Base-by-base conservation (phyloP, 2,329 filamentous ascomycete genomes). In the Corynespora cassiicola region DNA sequence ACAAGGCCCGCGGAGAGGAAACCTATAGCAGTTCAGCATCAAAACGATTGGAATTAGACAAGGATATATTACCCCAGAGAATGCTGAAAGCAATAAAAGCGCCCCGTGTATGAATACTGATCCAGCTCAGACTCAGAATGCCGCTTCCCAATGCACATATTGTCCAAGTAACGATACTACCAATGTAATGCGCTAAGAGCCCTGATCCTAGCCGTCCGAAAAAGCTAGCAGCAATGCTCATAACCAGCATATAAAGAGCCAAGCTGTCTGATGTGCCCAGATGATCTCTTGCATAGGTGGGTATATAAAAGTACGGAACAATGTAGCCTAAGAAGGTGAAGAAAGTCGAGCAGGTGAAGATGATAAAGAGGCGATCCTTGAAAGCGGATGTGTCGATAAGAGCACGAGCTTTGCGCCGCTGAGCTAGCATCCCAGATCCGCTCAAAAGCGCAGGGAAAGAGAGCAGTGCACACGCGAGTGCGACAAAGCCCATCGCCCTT, bases 1-100 rank as follows among this genome's bases (percentile, higher is more conserved):
- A 69, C 65, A 1, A 69, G 50, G n/a, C 52, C 63, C 0, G 63
- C 64, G 0, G 66, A 69, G 35, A 65, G 58, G 42, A 69, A 69
- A 1, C 65, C 63, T 68, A 15, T 4, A n/a, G 3, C 3, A 7
- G 11, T 23, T 42, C 7, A 43, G 33, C 15, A 23, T 9, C 7
- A 3, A n/a, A n/a, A n/a, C n/a, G n/a, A n/a, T n/a, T n/a, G n/a
- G n/a, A n/a, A n/a, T n/a, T n/a, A n/a, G n/a, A n/a, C n/a, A n/a
- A n/a, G n/a, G n/a, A n/a, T n/a, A n/a, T n/a, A n/a, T 24, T 52
- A 65, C 65, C 65, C 64, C 64, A 69, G 4, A 69, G 34, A 10
- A 68, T 47, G 34, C 57, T 63, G 29, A 67, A 68, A 2, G 54
- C 63, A 31, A 66, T 65, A 21, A 67, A 60, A 0, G 44, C 42